Evolutionary conservation across 1,139 yeast genomes (phyloP), one percentile per base, ranked within the genome.

Genomic region (Yamadazyma membranifaciens): DNA sequence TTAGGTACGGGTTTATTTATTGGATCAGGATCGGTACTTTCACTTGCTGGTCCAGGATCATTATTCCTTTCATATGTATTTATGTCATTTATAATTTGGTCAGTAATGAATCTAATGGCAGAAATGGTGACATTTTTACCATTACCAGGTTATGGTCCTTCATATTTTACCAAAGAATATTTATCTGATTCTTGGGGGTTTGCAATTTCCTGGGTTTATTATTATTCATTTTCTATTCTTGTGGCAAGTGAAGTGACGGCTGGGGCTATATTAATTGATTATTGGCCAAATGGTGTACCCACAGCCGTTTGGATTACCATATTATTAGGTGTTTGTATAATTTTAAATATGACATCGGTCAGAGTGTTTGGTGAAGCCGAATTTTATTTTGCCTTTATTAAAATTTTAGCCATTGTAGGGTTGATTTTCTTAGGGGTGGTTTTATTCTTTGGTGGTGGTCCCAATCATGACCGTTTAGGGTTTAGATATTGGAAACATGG

Each of bases 401-500:
- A 69, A 44, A 57, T 70, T 45, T 53, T 68, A 38, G 60, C 69
- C 4, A 60, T 68, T 37, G 50, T 61, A 3, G 73, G 73, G 2
- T 61, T 69, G 45, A 65, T 69, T 39, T 65, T 70, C 33, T 55
- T 67, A 41, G 74, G 75, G n/a, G 60, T 62, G 53, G 76, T 62
- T 50, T 61, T 62, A 46, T 75, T 59, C 50, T 69, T 69, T 47
- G 80, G 80, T 20, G 80, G 79, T 28, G 78, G 73, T 34, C 85
- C 85, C 38, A 66, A 69, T 37, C 81, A 78, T 50, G 83, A 78
- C 50, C 66, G 84, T 49, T 62, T 78, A 36, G 82, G 83, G 20
- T 80, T 68, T 67, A 73, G 81, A 45, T 82, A 78, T 57, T 83
- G 88, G 88, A 69, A 76, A 45, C 58, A 75, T 41, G 82, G 81